Evolutionary conservation across 306 rosid species (phyloP).

Genomic region (Cucumis hystrix): DNA sequence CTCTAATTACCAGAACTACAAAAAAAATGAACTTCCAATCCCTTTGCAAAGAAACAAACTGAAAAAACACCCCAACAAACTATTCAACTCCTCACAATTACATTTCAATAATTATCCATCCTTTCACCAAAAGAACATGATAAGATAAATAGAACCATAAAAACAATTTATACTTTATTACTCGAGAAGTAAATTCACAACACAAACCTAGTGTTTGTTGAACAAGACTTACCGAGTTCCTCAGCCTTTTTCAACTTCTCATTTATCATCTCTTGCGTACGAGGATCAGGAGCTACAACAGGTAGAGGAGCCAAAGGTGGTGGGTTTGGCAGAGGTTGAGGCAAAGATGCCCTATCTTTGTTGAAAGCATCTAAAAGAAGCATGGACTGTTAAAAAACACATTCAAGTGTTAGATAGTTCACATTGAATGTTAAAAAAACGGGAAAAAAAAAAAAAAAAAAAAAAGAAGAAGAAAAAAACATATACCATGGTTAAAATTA

Average conservation of each 20-base stretch:
- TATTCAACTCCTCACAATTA: neutral
- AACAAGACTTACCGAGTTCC: constrained; percentile 68
- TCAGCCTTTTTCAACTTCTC: constrained; percentile 96
- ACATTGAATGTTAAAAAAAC: neutral
- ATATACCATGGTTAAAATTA: neutral
- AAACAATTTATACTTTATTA: neutral
- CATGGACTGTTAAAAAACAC: constrained; percentile 42
- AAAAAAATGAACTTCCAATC: neutral
- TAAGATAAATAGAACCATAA: neutral
- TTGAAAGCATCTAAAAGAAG: constrained; percentile 95
- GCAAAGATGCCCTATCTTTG: constrained; percentile 92
- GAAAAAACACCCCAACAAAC: neutral
- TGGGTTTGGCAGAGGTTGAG: constrained; percentile 86
- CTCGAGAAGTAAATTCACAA: neutral
- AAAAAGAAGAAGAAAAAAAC: neutral
- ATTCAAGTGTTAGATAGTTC: constrained; percentile 3
- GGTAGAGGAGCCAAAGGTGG: constrained; percentile 87
- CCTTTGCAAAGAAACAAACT: neutral
- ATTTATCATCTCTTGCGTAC: constrained; percentile 96
- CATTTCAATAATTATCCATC: neutral
- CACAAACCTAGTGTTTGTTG: neutral
- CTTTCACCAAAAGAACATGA: neutral
- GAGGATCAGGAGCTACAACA: constrained; percentile 69
- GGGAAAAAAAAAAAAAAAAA: neutral
- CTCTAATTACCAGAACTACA: neutral